Evolutionary conservation across 148 eudicot species (phyloP).

Genomic region (Cornus suecica): DNA sequence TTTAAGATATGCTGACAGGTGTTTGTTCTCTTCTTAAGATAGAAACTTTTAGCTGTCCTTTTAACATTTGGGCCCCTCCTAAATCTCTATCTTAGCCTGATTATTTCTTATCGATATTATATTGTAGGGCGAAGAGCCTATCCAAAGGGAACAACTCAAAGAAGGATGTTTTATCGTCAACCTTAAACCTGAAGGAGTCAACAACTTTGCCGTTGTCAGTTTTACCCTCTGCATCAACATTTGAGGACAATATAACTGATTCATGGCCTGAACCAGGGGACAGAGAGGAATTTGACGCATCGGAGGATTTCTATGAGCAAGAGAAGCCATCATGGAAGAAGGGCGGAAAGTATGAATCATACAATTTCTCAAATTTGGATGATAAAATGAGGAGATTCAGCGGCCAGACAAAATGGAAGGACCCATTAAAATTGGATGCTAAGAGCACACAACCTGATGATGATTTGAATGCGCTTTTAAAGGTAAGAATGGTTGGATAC

Average conservation of each 20-base stretch:
- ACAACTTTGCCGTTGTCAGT: conserved; percentile 54
- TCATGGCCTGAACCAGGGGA: conserved; percentile 59
- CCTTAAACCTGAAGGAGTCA: conserved; percentile 70
- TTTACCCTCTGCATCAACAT: conserved; percentile 38
- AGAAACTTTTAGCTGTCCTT: background rate
- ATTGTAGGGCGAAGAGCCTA: conserved; percentile 87
- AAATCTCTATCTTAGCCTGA: background rate
- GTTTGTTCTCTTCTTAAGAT: background rate
- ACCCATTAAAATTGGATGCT: conserved; percentile 45
- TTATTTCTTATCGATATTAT: background rate
- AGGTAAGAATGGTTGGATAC: conserved; percentile 39
- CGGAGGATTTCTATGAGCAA: conserved; percentile 70
- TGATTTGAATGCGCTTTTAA: conserved; percentile 69
- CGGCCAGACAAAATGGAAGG: conserved; percentile 65
- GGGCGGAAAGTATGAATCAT: conserved; percentile 53
- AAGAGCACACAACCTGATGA: conserved; percentile 56
- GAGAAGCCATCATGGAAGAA: conserved; percentile 59
- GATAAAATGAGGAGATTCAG: conserved; percentile 51
- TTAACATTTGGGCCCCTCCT: conserved; percentile 1
- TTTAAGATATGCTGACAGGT: conserved; percentile 99
- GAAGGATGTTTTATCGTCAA: conserved; percentile 54
- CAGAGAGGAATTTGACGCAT: conserved; percentile 60
- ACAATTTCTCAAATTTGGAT: conserved; percentile 36
- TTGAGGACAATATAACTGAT: conserved; percentile 62
- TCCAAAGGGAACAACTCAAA: conserved; percentile 81